These are phyloP conservation scores for Aspergillus pseudoviridinutans DNA, from an alignment of 2,329 filamentous ascomycete genomes.

Conservation along the genomic window DNA sequence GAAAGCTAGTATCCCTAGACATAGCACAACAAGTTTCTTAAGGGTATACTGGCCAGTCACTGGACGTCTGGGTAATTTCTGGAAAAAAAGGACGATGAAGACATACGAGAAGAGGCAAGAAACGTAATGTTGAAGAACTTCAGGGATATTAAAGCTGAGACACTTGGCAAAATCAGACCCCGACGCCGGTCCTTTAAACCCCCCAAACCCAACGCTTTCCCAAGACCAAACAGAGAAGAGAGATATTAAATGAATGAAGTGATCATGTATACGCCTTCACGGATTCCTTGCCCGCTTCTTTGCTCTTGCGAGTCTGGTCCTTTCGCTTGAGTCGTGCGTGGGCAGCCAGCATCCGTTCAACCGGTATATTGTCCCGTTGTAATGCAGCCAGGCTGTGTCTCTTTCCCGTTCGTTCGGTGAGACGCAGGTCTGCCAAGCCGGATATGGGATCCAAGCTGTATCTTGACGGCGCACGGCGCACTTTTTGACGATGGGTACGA, in stretches of 20 bases:
- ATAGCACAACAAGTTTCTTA: not conserved
- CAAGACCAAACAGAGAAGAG: not conserved
- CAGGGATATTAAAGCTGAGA: not conserved
- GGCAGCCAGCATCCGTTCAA: conserved; percentile 33
- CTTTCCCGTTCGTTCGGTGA: conserved; percentile 19
- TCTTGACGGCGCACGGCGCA: conserved; percentile 21
- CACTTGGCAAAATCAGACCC: not conserved
- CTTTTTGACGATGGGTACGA: conserved; percentile 19
- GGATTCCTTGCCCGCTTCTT: conserved; percentile 34
- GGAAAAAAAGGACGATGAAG: not conserved
- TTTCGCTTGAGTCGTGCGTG: conserved; percentile 33
- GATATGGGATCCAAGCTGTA: conserved; percentile 29
- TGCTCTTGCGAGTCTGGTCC: conserved; percentile 20
- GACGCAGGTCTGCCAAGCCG: conserved; percentile 12
- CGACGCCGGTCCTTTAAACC: not conserved
- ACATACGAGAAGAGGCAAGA: not conserved
- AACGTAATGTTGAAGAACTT: not conserved
- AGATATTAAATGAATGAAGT: not conserved
- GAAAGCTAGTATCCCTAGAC: not conserved
- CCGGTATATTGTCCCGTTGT: conserved; percentile 22
- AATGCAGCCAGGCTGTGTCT: conserved; percentile 19
- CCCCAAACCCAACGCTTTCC: not conserved
- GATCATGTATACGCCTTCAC: conserved; percentile 9
- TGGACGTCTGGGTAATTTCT: not conserved
- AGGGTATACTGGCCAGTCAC: not conserved